These are phyloP conservation scores for Eucalyptus sp. DNA, from an alignment of 345 rosid species.

Conservation along the genomic window DNA sequence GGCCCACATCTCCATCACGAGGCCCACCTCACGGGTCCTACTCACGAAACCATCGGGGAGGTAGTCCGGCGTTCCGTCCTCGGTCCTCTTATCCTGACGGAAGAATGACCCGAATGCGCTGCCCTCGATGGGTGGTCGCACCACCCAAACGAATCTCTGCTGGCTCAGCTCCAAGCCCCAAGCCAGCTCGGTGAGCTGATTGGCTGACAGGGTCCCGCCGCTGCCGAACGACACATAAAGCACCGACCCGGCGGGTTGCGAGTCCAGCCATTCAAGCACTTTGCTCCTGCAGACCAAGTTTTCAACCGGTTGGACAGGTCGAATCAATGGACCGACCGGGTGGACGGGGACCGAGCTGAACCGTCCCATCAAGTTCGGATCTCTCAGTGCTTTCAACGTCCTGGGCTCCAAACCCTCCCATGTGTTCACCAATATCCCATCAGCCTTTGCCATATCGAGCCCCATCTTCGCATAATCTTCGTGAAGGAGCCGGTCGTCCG, in stretches of 20 bases:
- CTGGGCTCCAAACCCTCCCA: constrained; percentile 31
- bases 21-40: constrained; percentile 20
- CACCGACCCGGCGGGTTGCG: constrained; percentile 36
- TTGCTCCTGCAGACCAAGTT: background rate
- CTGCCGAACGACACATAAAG: constrained; percentile 69
- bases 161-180: constrained; percentile 22
- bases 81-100: background rate
- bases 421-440: constrained; percentile 48
- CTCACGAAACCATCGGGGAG: constrained; percentile 51
- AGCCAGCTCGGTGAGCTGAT: constrained; percentile 19
- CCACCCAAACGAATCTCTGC: constrained; percentile 38
- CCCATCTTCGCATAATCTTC: constrained; percentile 6
- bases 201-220: constrained; percentile 36
- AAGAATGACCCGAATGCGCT: background rate
- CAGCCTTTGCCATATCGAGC: constrained; percentile 7
- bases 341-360: background rate
- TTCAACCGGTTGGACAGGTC: background rate
- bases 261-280: constrained; percentile 28
- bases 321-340: constrained; percentile 12
- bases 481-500: background rate
- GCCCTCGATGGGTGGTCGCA: constrained; percentile 9
- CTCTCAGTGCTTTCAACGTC: constrained; percentile 14
- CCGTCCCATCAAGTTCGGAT: background rate
- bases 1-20: constrained; percentile 45
- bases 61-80: background rate